Base-by-base conservation (phyloP, 2,329 filamentous ascomycete genomes). In the Malbranchea zuffiana region DNA sequence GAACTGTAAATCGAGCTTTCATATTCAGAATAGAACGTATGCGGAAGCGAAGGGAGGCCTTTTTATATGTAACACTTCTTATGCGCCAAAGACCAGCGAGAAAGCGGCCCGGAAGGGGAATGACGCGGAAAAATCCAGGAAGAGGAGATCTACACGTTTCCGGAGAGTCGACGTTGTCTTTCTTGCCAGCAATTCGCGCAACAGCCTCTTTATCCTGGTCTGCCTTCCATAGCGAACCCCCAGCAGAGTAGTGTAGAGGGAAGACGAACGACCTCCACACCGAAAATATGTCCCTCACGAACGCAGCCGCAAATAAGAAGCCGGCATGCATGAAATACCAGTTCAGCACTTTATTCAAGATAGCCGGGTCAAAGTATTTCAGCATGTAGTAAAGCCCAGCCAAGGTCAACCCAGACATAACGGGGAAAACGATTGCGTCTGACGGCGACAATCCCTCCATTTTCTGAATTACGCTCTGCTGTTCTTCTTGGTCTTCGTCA, bases 321-420 rank as follows among this genome's bases (percentile, higher is more conserved):
- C 83, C 84, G 53, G 88, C 76, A 40, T 75, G 59, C 3, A 82
- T 82, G 61, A 94, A 87, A 65, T 96, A 95, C 52, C 72, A 76
- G 25, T 82, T 79, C 15, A 96, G 65, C 25, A 92, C 72, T 59
- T 80, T 82, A 64, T 88, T 95, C 50, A 96, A 62, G 15, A 92
- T 65, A 7, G 77, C 69, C 1, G 86, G 79, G 51, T 94, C 83
- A 38, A 95, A 73, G 72, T 80, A 90, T 56, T 92, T 85, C 54
- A 96, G 85, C 42, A 94, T 67, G 50, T 87, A 79, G 64, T 96
- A 96, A 8, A 96, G 68, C 4, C 76, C 76, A 27, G 77, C 70
- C 6, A 96, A 72, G 1, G 80, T 75, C 6, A 67, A 52, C 2
- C 78, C 84, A 4, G 86, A 87, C 37, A 86, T 66, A 20, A 95